phyloP scores from a whole-genome alignment of 2,329 filamentous ascomycete genomes.

The Incumbomyces lentus region DNA sequence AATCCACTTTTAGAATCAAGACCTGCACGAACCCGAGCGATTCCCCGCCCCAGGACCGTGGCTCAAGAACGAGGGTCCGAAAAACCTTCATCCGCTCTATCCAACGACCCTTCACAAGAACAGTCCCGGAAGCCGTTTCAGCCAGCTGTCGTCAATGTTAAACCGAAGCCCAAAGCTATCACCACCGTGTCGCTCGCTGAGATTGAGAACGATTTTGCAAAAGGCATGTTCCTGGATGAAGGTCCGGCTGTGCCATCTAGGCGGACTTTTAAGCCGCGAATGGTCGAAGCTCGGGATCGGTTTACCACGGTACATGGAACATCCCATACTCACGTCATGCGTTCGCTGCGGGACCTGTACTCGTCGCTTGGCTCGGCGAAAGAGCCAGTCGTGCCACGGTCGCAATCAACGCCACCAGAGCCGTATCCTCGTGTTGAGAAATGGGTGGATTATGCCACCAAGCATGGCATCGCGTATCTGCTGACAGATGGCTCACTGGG shows the following conservation, averaged over 20 bases:
- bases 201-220: conserved; percentile 7
- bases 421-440: conserved; percentile 39
- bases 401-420: background rate
- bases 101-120: conserved; percentile 1
- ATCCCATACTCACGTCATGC: conserved; percentile 7
- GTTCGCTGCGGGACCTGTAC: conserved; percentile 8
- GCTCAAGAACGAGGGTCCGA: conserved; percentile 1
- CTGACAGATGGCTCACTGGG: conserved; percentile 42
- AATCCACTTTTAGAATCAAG: background rate
- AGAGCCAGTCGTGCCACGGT: background rate
- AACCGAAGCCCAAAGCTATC: background rate
- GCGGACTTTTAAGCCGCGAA: conserved; percentile 3
- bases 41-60: background rate
- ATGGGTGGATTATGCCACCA: conserved; percentile 44
- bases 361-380: conserved; percentile 3
- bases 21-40: background rate
- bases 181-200: conserved; percentile 5
- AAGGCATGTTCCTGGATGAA: conserved; percentile 4
- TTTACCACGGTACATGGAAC: conserved; percentile 2
- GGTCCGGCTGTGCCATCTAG: background rate
- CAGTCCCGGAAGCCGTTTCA: background rate
- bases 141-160: background rate
- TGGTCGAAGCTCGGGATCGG: conserved; percentile 2
- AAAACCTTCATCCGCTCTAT: background rate
- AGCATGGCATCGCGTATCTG: conserved; percentile 42